A percentile compares a stretch with the other conserved stretches of the same genome.
Evolutionary conservation across 805 yeast genomes (phyloP).

Genomic region (Cyberlindnera sargentensis): DNA sequence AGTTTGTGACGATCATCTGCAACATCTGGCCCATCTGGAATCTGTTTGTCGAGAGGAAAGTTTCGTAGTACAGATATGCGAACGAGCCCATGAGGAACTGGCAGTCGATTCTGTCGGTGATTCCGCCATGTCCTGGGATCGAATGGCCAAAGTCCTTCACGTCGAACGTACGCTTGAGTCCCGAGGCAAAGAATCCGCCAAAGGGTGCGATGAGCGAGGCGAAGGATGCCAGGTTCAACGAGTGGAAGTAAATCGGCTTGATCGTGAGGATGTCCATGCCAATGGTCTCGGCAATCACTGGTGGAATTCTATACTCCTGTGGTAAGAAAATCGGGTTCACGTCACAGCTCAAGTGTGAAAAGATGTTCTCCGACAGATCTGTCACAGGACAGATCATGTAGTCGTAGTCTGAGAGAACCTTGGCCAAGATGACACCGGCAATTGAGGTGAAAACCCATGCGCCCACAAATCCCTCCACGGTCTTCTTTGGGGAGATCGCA

Average conservation of each 20-base stretch:
- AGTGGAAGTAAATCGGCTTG: slow-evolving; percentile 88
- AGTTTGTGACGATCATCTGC: slow-evolving; percentile 67
- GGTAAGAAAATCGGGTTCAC: slow-evolving; percentile 86
- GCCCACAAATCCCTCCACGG: slow-evolving; percentile 95
- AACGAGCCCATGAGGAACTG: slow-evolving; percentile 98
- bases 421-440: slow-evolving; percentile 61
- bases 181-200: slow-evolving; percentile 97
- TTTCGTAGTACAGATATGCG: slow-evolving; percentile 85
- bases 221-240: slow-evolving; percentile 80
- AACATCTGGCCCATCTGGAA: slow-evolving; percentile 67
- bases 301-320: slow-evolving; percentile 71
- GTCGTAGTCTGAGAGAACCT: slow-evolving; percentile 53
- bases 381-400: slow-evolving; percentile 87
- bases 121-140: slow-evolving; percentile 98
- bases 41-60: slow-evolving; percentile 73
- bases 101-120: slow-evolving; percentile 96
- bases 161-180: slow-evolving; percentile 93
- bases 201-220: slow-evolving; percentile 97
- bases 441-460: slow-evolving; percentile 93
- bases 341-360: slow-evolving; percentile 63
- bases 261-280: slow-evolving; percentile 47
- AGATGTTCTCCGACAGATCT: slow-evolving; percentile 53
- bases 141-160: slow-evolving; percentile 98
- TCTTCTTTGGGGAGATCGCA: slow-evolving; percentile 92
- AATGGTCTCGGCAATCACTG: slow-evolving; percentile 45